phyloP scores from a whole-genome alignment of 306 rosid genomes.

The Parietaria judaica region DNA sequence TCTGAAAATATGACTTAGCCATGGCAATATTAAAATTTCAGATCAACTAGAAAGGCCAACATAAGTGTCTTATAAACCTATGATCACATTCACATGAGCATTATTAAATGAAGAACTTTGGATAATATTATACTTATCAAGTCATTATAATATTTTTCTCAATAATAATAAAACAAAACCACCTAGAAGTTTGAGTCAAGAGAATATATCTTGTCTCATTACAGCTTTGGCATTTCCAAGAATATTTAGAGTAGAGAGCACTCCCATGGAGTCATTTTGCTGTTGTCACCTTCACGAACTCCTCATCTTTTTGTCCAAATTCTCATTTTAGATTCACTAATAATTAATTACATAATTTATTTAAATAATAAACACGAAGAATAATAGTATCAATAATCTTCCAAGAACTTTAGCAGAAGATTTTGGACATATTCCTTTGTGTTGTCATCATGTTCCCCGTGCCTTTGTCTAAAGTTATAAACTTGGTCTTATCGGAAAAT shows the following conservation, averaged over 20 bases:
- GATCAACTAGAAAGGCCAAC: too few relatives aligned
- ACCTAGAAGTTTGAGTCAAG: constrained; percentile 11
- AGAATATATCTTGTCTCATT: not conserved
- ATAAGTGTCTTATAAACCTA: too few relatives aligned
- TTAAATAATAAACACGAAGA: not conserved
- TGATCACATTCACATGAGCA: not conserved
- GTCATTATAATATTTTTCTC: not conserved
- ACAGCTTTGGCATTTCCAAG: constrained; percentile 1
- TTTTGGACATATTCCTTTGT: not conserved
- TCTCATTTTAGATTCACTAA: constrained; percentile 5
- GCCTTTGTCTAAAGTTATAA: constrained; percentile 4
- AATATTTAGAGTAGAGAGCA: not conserved
- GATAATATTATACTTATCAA: too few relatives aligned
- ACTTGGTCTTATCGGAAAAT: not conserved
- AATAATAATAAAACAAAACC: not conserved
- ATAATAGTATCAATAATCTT: not conserved
- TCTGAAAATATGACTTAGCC: too few relatives aligned
- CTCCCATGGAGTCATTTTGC: not conserved
- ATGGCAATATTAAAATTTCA: too few relatives aligned
- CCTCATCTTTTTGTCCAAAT: constrained; percentile 13
- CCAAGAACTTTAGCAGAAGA: not conserved
- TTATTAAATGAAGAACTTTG: not conserved
- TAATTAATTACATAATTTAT: not conserved
- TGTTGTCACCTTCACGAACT: constrained; percentile 9
- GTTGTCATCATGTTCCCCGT: not conserved